These are phyloP conservation scores for Komagataella phaffii DNA, from an alignment of 805 yeast species.

Conservation along the genomic window DNA sequence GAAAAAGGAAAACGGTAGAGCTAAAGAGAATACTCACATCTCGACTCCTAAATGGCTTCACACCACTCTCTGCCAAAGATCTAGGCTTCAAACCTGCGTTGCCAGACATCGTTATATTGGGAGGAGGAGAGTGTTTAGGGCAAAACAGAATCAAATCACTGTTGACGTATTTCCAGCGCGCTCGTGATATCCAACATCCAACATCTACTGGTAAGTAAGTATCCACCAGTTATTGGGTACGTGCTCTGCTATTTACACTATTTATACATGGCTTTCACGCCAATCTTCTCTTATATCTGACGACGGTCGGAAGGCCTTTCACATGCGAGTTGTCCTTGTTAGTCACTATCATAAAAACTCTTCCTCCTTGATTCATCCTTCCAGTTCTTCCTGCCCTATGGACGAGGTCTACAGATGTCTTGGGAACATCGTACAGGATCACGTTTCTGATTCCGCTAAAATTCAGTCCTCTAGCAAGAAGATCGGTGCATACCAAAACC, in stretches of 20 bases:
- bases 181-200: neutral
- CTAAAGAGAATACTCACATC: neutral
- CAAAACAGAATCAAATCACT: neutral
- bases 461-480: constrained; percentile 82
- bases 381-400: constrained; percentile 95
- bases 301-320: constrained; percentile 61
- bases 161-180: neutral
- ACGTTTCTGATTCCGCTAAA: constrained; percentile 74
- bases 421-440: constrained; percentile 75
- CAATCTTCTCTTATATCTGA: constrained; percentile 33
- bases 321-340: constrained; percentile 65
- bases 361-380: constrained; percentile 77
- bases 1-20: neutral
- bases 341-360: constrained; percentile 71
- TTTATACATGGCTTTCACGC: constrained; percentile 7
- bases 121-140: neutral
- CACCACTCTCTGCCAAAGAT: neutral
- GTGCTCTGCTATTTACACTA: neutral
- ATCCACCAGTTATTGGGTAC: neutral
- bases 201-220: neutral
- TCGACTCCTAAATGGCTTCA: neutral
- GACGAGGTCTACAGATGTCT: constrained; percentile 70
- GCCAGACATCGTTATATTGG: neutral
- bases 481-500: constrained; percentile 77
- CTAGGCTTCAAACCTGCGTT: neutral